Evolutionary conservation across 2,329 filamentous ascomycete species (phyloP).

Genomic region (Hypoxylon sp.): DNA sequence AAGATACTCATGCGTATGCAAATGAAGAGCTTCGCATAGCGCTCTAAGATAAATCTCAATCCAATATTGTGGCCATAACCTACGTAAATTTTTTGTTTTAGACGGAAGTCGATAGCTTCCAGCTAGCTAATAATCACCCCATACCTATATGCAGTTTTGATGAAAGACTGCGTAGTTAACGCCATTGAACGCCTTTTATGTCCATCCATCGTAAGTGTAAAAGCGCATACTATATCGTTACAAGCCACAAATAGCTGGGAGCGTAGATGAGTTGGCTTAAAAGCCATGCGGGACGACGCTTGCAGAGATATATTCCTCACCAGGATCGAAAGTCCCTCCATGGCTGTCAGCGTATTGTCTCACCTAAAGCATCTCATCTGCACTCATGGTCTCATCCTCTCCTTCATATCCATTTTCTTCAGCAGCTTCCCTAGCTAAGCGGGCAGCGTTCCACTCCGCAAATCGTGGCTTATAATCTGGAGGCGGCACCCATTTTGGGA

Average conservation of each 20-base stretch:
- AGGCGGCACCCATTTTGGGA: slow-evolving; percentile 56
- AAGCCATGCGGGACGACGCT: neutral
- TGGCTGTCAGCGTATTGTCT: slow-evolving; percentile 8
- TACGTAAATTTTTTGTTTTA: slow-evolving; percentile 25
- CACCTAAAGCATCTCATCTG: slow-evolving; percentile 52
- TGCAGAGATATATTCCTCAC: slow-evolving; percentile 1
- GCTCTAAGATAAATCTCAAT: neutral
- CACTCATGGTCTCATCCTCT: slow-evolving; percentile 56
- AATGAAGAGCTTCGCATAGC: neutral
- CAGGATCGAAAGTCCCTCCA: slow-evolving; percentile 6
- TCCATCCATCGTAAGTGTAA: slow-evolving; percentile 21
- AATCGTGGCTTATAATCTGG: slow-evolving; percentile 61
- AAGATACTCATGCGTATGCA: neutral
- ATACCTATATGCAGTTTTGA: slow-evolving; percentile 16
- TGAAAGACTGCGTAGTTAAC: slow-evolving; percentile 22
- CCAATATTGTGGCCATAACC: slow-evolving; percentile 18
- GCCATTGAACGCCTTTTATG: slow-evolving; percentile 21
- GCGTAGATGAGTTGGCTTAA: neutral
- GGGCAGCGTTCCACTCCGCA: slow-evolving; percentile 62
- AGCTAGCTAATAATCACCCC: slow-evolving; percentile 24
- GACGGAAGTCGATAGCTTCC: slow-evolving; percentile 21
- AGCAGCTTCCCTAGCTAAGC: slow-evolving; percentile 59
- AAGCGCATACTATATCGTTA: slow-evolving; percentile 22
- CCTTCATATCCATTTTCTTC: slow-evolving; percentile 60
- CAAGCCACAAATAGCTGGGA: neutral